Evolutionary conservation across 2,329 filamentous ascomycete genomes (phyloP), one percentile per base, ranked within the genome.

Genomic region (Aspergillus hortae): DNA sequence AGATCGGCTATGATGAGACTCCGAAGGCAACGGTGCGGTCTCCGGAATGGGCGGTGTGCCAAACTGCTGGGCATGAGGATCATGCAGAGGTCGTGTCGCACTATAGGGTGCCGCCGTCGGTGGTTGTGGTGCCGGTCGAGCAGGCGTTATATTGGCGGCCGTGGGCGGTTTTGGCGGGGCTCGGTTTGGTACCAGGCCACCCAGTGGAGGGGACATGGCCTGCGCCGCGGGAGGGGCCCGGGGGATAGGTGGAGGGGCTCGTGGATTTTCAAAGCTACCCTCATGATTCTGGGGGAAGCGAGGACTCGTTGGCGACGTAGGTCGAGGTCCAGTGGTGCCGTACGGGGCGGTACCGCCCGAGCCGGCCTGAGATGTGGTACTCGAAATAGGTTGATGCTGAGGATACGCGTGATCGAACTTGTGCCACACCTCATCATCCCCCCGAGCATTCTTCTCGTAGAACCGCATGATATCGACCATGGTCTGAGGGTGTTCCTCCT

Each of bases 211-310:
- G 49, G 67, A 64, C 53, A 67, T 62, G 55, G 80, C 68, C 57
- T 84, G 82, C 67, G 82, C 81, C 51, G 72, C 67, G 40, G 63
- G 62, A 41, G 68, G 60, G 53, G 63, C 60, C 21, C 81, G 69
- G 52, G 92, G 92, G 55, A 96, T 89, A 10, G 92, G 94, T 57
- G 94, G 94, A 36, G 94, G 89, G 15, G 92, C 89, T 66, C 94
- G 84, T 45, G 94, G 94, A 67, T 99, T 97, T 75, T 97, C 94
- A 73, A 97, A 99, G 77, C 90, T 97, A 68, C 90, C 89, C 80
- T 91, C 87, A 75, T 90, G 84, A 74, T 92, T 92, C 69, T 89
- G 84, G 49, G 91, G 92, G 76, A 95, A 95, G 68, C 90, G 84
- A 55, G 90, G 90, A 74, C 90, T 94, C 58, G 85, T 83, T 49